Conservation (phyloP, 352 stramenopile genomes). For the Globisporangium okanoganense region DNA sequence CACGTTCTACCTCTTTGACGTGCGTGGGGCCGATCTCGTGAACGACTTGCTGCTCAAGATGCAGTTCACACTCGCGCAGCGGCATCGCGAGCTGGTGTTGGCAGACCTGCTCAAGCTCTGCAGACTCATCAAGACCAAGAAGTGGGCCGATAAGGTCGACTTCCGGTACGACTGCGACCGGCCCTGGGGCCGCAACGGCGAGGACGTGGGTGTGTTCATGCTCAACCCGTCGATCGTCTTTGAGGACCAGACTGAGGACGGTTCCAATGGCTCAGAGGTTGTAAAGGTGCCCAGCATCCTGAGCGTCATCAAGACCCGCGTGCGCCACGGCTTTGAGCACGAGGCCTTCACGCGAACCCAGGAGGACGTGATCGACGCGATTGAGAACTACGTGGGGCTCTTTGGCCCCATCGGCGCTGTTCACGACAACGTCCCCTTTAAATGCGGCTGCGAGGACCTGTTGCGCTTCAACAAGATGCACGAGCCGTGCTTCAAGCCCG, state of each 20-base stretch:
- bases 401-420: slow-evolving; percentile 59
- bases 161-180: slow-evolving; percentile 61
- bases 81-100: slow-evolving; percentile 45
- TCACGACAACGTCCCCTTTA: slow-evolving; percentile 64
- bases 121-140: slow-evolving; percentile 49
- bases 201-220: slow-evolving; percentile 47
- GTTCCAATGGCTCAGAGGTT: slow-evolving; percentile 15
- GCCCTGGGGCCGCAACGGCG: slow-evolving; percentile 56
- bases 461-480: slow-evolving; percentile 67
- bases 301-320: slow-evolving; percentile 58
- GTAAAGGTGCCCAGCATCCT: slow-evolving; percentile 47
- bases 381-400: slow-evolving; percentile 56
- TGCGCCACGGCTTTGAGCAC: slow-evolving; percentile 57
- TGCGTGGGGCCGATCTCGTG: slow-evolving; percentile 55
- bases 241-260: slow-evolving; percentile 29
- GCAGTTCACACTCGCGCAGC: slow-evolving; percentile 52
- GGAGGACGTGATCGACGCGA: slow-evolving; percentile 38
- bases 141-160: slow-evolving; percentile 75
- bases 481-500: slow-evolving; percentile 50
- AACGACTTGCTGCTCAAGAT: slow-evolving; percentile 43
- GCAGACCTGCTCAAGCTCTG: slow-evolving; percentile 50
- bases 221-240: slow-evolving; percentile 47
- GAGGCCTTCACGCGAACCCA: slow-evolving; percentile 52
- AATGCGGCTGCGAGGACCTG: slow-evolving; percentile 65
- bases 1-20: slow-evolving; percentile 50